phyloP scores from a whole-genome alignment of 495 filamentous ascomycete genomes.

The Penicillium coffeae region DNA sequence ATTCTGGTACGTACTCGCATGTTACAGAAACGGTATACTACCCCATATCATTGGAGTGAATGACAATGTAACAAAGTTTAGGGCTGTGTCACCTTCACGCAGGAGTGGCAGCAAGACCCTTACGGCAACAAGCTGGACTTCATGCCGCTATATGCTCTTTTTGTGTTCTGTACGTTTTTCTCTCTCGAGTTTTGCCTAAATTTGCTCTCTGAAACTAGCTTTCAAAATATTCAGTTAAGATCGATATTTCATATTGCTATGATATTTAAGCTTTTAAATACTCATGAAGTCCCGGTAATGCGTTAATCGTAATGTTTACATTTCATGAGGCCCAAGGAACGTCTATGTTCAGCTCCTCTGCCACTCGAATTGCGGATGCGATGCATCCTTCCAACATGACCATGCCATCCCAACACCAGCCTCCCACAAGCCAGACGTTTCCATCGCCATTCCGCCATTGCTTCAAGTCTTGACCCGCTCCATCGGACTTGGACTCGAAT shows the following conservation, averaged over 20 bases:
- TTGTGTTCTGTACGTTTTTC: too few species aligned
- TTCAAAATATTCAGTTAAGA: too few species aligned
- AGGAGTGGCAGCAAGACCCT: neutral
- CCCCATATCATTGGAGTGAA: neutral
- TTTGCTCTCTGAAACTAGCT: too few species aligned
- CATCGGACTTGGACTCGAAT: slow-evolving; percentile 14
- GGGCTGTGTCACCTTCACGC: neutral
- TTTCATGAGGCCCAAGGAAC: slow-evolving; percentile 33
- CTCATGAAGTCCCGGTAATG: too few species aligned
- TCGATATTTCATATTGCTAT: too few species aligned
- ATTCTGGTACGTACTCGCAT: too few species aligned
- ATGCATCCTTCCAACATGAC: slow-evolving; percentile 58
- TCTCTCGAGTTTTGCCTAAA: too few species aligned
- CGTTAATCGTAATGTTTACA: neutral
- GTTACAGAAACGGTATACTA: neutral
- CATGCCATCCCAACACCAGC: slow-evolving; percentile 66
- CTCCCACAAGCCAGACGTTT: slow-evolving; percentile 50
- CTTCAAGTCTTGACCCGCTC: neutral
- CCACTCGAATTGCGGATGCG: slow-evolving; percentile 50
- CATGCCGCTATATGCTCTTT: too few species aligned
- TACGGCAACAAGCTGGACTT: too few species aligned
- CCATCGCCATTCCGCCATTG: slow-evolving; percentile 49
- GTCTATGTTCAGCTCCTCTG: slow-evolving; percentile 42
- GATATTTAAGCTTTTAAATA: too few species aligned
- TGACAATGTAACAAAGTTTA: neutral